phyloP scores from a whole-genome alignment of 2,329 filamentous ascomycete species.

The Thermothelomyces thermophilus region DNA sequence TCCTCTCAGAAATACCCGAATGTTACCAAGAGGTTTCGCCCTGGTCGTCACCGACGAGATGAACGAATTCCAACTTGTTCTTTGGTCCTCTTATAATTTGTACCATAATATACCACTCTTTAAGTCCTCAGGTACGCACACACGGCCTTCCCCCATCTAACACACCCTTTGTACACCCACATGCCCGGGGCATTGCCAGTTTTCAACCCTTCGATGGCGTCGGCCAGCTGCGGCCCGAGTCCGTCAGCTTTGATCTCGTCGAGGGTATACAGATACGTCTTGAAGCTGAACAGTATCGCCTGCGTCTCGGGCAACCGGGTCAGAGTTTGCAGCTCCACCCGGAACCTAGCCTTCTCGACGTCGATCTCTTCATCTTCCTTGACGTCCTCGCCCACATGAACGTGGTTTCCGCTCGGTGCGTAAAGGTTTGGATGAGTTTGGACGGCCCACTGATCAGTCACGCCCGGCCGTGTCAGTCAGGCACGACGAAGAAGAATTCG shows the following conservation, averaged over 20 bases:
- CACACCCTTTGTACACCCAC: conserved; percentile 46
- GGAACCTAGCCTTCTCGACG: conserved; percentile 34
- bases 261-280: conserved; percentile 47
- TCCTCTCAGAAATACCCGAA: too few relatives aligned
- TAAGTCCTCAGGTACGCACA: conserved; percentile 40
- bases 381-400: conserved; percentile 30
- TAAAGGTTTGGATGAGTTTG: conserved; percentile 39
- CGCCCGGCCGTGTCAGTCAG: not conserved
- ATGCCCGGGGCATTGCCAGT: conserved; percentile 47
- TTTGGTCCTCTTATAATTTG: too few relatives aligned
- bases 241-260: conserved; percentile 44
- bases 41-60: too few relatives aligned
- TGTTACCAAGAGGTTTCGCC: too few relatives aligned
- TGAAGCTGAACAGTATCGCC: conserved; percentile 49
- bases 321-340: conserved; percentile 47
- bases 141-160: conserved; percentile 42
- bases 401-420: conserved; percentile 33
- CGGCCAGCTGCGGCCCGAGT: conserved; percentile 39
- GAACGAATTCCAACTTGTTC: too few relatives aligned
- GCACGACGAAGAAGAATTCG: not conserved
- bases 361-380: conserved; percentile 34
- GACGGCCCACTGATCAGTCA: conserved; percentile 48
- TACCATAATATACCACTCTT: not conserved
- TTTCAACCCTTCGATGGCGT: conserved; percentile 47
- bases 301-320: conserved; percentile 41